These are phyloP conservation scores for Aspergillus novofumigatus DNA, from an alignment of 2,329 filamentous ascomycete species.

Conservation along the genomic window DNA sequence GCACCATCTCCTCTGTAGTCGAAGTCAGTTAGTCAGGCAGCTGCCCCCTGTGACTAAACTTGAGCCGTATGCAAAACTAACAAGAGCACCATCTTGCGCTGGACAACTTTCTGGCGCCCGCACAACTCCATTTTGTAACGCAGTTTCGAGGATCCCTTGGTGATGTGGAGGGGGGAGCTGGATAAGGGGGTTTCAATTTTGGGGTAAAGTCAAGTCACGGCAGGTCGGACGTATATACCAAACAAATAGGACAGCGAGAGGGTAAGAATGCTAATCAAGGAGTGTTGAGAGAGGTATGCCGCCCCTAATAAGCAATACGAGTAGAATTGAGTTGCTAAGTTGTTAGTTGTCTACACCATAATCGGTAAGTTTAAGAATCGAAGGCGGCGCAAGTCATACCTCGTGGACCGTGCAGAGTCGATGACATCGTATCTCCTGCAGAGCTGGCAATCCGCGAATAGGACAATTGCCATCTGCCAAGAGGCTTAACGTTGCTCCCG, in stretches of 20 bases:
- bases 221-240: background rate
- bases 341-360: background rate
- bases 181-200: constrained; percentile 39
- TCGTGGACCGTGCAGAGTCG: constrained; percentile 26
- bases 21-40: constrained; percentile 13
- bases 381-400: constrained; percentile 13
- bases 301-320: background rate
- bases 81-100: constrained; percentile 95
- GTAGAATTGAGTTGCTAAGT: too few species aligned
- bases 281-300: background rate
- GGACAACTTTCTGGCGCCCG: constrained; percentile 76
- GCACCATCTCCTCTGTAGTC: constrained; percentile 79
- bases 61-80: constrained; percentile 36
- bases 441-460: constrained; percentile 37
- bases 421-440: constrained; percentile 31
- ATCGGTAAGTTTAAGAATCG: background rate
- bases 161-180: constrained; percentile 4
- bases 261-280: background rate
- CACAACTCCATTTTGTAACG: constrained; percentile 52
- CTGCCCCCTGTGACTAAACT: background rate
- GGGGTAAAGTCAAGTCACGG: background rate
- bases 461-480: constrained; percentile 52
- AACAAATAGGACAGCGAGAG: background rate
- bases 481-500: constrained; percentile 5
- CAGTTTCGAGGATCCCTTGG: constrained; percentile 4